Base-by-base conservation (phyloP, 192 early-diverging fungal genomes). In the Rhizoclosmatium globosum region DNA sequence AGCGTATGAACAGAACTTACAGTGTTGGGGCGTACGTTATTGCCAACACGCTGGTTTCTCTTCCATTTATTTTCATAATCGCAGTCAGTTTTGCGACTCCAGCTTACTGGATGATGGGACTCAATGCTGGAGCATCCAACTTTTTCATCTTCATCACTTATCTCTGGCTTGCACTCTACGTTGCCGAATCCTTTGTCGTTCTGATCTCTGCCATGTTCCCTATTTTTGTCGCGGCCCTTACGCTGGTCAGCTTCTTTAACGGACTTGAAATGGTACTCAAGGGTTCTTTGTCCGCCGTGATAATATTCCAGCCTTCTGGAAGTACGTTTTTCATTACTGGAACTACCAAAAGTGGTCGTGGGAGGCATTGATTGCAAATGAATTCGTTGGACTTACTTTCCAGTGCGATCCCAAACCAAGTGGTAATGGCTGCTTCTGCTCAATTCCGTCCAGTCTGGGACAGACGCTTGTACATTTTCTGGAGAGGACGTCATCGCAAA, bases 191-290 rank as follows among this genome's bases (percentile, higher is more conserved):
- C 2, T 71, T 82, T 50, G 61, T 59, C 60, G 60, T 85, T 6
- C 47, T 85, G 42, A 69, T 84, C 13, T 41, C 82, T 7, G 82
- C 81, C 23, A 21, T 78, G 38, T 47, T 83, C 56, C 84, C 84
- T 17, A 85, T 85, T 42, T 85, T 85, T 60, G 76, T 85, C 13
- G 83, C 81, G 2, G 83, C 83, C 11, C 59, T 85, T n/a, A 73
- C 83, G 17, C 61, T 85, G 17, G 69, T 47, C 4, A n/a, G 45
- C 57, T 74, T 79, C 38, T 64, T 79, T 23, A 62, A 62, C 58
- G 77, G 77, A 39, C 64, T 81, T 48, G 68, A 75, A 75, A 81
- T 81, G 79, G 44, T 68, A 46, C 50, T 13, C 79, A 81, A 45
- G 79, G 79, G 1, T 81, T 79, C 74, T 78, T 81, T 67, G 64